These are phyloP conservation scores for Plectosphaerella sp. DNA, from an alignment of 2,329 filamentous ascomycete species.

Conservation along the genomic window DNA sequence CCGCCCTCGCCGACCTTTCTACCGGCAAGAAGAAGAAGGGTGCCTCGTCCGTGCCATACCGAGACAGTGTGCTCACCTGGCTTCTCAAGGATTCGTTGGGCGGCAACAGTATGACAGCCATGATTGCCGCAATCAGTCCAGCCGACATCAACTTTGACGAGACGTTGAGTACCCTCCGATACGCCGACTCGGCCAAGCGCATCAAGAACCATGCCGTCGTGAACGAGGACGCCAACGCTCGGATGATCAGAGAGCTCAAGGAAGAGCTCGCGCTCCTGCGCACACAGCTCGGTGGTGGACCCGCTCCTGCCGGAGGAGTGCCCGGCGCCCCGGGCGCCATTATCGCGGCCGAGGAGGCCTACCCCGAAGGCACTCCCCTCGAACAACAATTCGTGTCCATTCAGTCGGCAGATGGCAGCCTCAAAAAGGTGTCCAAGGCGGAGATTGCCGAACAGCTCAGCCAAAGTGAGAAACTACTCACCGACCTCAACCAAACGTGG, in stretches of 20 bases:
- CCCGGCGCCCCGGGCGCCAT: constrained; percentile 36
- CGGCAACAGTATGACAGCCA: constrained; percentile 98
- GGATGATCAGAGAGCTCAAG: constrained; percentile 97
- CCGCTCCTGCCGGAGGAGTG: constrained; percentile 7
- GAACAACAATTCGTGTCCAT: constrained; percentile 97
- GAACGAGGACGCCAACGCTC: constrained; percentile 97
- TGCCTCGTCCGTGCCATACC: constrained; percentile 79
- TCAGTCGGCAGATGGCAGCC: constrained; percentile 73
- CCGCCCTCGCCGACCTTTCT: constrained; percentile 86
- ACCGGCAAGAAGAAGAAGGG: constrained; percentile 78
- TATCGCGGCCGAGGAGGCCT: constrained; percentile 70
- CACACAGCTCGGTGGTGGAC: constrained; percentile 71
- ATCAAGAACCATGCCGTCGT: constrained; percentile 99
- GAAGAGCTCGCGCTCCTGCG: constrained; percentile 85
- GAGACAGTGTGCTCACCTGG: constrained; percentile 96
- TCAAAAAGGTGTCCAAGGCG: constrained; percentile 96
- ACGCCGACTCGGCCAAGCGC: constrained; percentile 94
- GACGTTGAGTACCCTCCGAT: constrained; percentile 89
- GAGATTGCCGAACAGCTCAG: constrained; percentile 96
- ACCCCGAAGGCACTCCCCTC: constrained; percentile 84
- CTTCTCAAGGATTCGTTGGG: constrained; percentile 93
- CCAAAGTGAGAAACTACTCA: constrained; percentile 93
- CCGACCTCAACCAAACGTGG: constrained; percentile 97
- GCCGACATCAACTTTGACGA: constrained; percentile 99
- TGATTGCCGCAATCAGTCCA: constrained; percentile 98